phyloP scores from a whole-genome alignment of 108 stramenopile species.

The Craspedostauros australis region DNA sequence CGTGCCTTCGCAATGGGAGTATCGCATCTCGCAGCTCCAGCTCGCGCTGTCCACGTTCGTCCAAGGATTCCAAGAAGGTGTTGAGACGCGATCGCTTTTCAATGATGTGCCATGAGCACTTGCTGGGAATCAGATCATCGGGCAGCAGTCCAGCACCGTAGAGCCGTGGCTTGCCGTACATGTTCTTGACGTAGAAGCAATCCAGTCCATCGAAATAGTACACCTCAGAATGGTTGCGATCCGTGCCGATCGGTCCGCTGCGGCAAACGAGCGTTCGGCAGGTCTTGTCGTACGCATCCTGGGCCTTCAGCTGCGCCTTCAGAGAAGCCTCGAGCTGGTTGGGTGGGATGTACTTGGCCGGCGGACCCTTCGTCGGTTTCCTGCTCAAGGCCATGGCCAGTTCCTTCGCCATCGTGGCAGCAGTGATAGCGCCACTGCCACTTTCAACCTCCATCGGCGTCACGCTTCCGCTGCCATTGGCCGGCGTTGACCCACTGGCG shows the following conservation, averaged over 20 bases:
- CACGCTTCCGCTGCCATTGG: too few relatives aligned
- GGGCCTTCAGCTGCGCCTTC: conserved; percentile 54
- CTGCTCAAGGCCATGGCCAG: too few relatives aligned
- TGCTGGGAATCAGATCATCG: too few relatives aligned
- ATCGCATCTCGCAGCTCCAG: conserved; percentile 41
- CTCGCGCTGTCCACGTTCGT: conserved; percentile 73
- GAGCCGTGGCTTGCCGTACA: too few relatives aligned
- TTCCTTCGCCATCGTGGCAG: too few relatives aligned
- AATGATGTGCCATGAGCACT: conserved; percentile 63
- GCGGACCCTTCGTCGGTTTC: background rate
- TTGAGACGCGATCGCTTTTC: conserved; percentile 66
- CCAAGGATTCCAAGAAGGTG: conserved; percentile 49
- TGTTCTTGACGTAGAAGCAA: conserved; percentile 46
- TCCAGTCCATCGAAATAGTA: conserved; percentile 70
- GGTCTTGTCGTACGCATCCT: conserved; percentile 67
- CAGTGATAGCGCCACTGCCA: too few relatives aligned
- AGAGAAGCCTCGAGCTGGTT: conserved; percentile 37
- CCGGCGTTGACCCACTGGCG: too few relatives aligned
- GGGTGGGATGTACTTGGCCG: too few relatives aligned
- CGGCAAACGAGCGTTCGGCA: conserved; percentile 48
- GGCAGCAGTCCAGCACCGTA: too few relatives aligned
- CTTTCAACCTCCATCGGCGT: too few relatives aligned
- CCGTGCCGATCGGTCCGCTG: conserved; percentile 68
- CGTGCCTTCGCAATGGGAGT: conserved; percentile 31
- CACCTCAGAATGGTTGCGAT: conserved; percentile 63